These are phyloP conservation scores for Leptomonas pyrrhocoris DNA, from an alignment of 208 protist genomes.

Conservation along the genomic window DNA sequence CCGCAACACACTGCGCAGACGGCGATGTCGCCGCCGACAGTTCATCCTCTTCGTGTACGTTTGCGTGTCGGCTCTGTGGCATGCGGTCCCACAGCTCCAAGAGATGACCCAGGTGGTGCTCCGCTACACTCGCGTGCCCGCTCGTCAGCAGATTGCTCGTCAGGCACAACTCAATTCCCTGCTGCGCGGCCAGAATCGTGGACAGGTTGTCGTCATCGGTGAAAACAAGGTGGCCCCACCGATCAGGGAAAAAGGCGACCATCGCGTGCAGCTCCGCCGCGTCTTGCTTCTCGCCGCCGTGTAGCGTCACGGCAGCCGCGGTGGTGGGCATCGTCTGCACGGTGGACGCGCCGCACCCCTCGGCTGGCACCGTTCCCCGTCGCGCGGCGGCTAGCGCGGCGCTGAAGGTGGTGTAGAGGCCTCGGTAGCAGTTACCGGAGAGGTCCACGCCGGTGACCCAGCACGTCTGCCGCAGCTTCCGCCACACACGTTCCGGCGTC, in stretches of 20 bases:
- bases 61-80: constrained; percentile 2
- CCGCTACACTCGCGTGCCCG: constrained; percentile 47
- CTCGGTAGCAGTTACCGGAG: constrained; percentile 87
- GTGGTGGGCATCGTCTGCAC: neutral
- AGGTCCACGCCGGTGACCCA: constrained; percentile 89
- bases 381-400: constrained; percentile 42
- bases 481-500: neutral
- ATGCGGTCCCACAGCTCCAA: constrained; percentile 33
- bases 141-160: constrained; percentile 83
- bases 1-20: neutral
- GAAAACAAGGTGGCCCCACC: constrained; percentile 87
- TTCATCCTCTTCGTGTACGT: neutral
- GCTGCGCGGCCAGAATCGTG: constrained; percentile 40
- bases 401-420: constrained; percentile 55
- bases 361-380: neutral
- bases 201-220: constrained; percentile 42
- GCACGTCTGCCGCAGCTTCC: constrained; percentile 52
- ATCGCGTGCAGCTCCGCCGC: constrained; percentile 64
- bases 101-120: constrained; percentile 63
- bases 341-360: constrained; percentile 19
- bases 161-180: constrained; percentile 86
- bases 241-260: constrained; percentile 60
- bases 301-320: constrained; percentile 63
- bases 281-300: constrained; percentile 86
- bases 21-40: neutral